Base-by-base conservation (phyloP, 805 yeast genomes). In the Kluyveromyces dobzhanskii region DNA sequence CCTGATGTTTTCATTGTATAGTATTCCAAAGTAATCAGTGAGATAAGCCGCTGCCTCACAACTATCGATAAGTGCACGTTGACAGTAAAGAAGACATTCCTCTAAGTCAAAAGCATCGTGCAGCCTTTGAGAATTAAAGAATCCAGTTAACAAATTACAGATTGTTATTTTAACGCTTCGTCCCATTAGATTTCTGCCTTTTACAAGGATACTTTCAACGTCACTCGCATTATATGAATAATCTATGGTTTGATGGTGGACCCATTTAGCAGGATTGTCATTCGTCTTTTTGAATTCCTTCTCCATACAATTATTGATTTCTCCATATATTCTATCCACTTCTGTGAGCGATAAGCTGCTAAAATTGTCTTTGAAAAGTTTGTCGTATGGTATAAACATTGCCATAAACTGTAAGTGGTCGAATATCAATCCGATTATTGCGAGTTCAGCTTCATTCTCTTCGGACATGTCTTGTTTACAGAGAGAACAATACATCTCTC, bases 371-470 rank as follows among this genome's bases (percentile, higher is more conserved):
- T 26, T 34, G 12, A 25, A 12, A 11, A 34, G 17, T 4, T 25
- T 34, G 19, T 34, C 37, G 16, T 17, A 34, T 8, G 37, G 37
- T 9, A 16, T 10, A 16, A 34, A 26, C 6, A 25, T 3, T 14
- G 27, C 6, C 17, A 34, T 25, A 16, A 26, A 25, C 13, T 23
- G 27, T 7, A 34, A 12, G 21, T 34, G 21, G 14, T 10, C 9
- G 29, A 13, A 34, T 8, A 34, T 10, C 16, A 24, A 11, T 10
- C 21, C 21, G 4, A 34, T 23, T 2, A 34, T 12, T 11, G n/a
- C 37, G 5, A 34, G n/a, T 24, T 34, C 37, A 13, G 37, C 37
- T 14, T 25, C 30, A 25, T 35, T 35, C 27, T 35, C 32, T 17
- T 35, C 27, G 11, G 17, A 5, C 38, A 35, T 35, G 17, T 35